Conservation (phyloP, 331 rosid genomes). For the Prunus yedoensis region DNA sequence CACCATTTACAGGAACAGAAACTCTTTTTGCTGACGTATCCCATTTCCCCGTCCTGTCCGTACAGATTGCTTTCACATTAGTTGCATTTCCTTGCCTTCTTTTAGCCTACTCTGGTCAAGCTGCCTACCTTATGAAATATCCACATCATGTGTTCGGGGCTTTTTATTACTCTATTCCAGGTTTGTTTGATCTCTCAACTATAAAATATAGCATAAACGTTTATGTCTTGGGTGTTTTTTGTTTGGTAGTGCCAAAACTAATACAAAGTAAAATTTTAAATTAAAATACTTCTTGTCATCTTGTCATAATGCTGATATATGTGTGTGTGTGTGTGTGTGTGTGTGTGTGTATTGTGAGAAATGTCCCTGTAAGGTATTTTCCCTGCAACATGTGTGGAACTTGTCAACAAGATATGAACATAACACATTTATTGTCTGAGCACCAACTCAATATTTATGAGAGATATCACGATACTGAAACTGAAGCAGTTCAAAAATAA, state of each 20-base stretch:
- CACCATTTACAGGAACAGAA: conserved; percentile 25
- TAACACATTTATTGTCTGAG: neutral
- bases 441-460: neutral
- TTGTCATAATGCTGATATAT: neutral
- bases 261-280: neutral
- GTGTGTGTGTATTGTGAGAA: no score
- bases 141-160: neutral
- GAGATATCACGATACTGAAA: neutral
- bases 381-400: neutral
- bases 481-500: neutral
- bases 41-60: conserved; percentile 25
- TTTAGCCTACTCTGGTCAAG: conserved; percentile 32
- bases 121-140: conserved; percentile 26
- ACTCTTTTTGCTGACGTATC: conserved; percentile 32
- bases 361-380: neutral
- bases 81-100: conserved; percentile 29
- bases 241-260: neutral
- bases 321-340: no score
- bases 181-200: conserved; percentile 6
- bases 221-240: neutral
- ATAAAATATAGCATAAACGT: neutral
- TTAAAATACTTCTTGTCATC: no score
- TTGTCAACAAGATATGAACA: conserved; percentile 3
- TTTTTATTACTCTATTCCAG: conserved; percentile 29
- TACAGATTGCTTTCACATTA: conserved; percentile 28